Base-by-base conservation (phyloP, 2,329 filamentous ascomycete genomes). In the Sclerotinia nivalis region DNA sequence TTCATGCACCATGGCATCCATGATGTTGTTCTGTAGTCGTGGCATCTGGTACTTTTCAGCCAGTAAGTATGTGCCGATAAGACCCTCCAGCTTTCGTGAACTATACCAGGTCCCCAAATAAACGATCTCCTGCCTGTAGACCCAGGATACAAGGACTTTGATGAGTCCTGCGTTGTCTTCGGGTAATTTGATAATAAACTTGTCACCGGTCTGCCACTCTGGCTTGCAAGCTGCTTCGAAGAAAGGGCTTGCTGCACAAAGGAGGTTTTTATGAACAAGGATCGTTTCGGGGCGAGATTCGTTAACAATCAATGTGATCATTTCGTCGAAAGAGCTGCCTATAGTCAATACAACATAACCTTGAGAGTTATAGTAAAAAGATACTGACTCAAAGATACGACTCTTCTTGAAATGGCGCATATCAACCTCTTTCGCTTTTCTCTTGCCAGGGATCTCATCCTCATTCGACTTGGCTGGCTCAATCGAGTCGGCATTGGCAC, bases 141-240 rank as follows among this genome's bases (percentile, higher is more conserved):
- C 37, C 66, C 66, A 68, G 45, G 40, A 37, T 7, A 49, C 22
- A 6, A 50, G 22, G 9, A 37, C 12, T 25, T 2, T 49, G 12
- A 65, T 28, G 8, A 52, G 20, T 20, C 4, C 31, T 8, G 66
- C 40, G 2, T 68, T 20, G 25, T 60, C 54, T 10, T 68, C 66
- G 1, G 66, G 43, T 15, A 74, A 45, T 8, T 40, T 52, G 31
- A 73, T 66, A 6, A 49, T 52, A 15, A 3, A 47, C 49, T 25
- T 66, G 31, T 28, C 69, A 43, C 8, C 18, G n/a, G 5, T 61
- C 61, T 64, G 68, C 60, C 69, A 71, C 37, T 54, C 60, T 1
- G 69, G 67, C 50, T 74, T 72, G 56, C 60, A 72, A 28, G 49
- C 59, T 20, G 69, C 65, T 40, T 72, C 47, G 55, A 72, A 72